Base-by-base conservation (phyloP, 345 rosid genomes). In the Populus alba region DNA sequence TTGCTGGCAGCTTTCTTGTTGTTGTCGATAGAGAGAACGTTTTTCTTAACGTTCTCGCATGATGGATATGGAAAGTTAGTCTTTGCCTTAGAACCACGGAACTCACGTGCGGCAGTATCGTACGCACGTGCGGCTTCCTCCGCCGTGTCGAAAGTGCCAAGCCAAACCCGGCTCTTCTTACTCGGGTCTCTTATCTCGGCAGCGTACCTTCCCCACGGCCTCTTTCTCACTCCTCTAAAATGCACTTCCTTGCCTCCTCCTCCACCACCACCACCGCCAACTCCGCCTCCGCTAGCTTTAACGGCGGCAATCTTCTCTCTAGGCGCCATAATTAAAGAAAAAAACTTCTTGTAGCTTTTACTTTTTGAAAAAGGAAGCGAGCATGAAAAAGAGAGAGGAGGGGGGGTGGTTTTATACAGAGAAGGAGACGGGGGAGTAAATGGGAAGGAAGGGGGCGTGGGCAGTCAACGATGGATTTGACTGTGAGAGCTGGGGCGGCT, bases 171-270 rank as follows among this genome's bases (percentile, higher is more conserved):
- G 70, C 83, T 80, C 76, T 87, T 91, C 76, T 90, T 92, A 43
- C 83, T 80, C 1, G 98, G 98, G 85, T 94, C 93, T 81, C 98
- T 83, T 70, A 94, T 94, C 87, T 94, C 98, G 18, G 92, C 97
- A 0, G 95, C 94, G 86, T 91, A 94, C 53, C 95, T 84, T 0
- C 98, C 98, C 97, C 95, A 91, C 18, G 94, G 97, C 77, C 98
- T 85, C 95, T 86, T 92, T 66, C 98, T 88, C n/a, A 94, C 98
- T 8, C 98, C 95, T 78, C 97, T 82, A 78, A 85, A 92, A 83
- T 83, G 94, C 84, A 66, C 84, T 76, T 87, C 92, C 83, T 84
- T 84, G 8, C 5, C 59, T 3, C 8, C 72, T 4, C 78, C 59
- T 3, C 8, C 72, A 2, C 78, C 83, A 71, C 66, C 83, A 6